These are phyloP conservation scores for Lactuca sativa DNA, from an alignment of 129 eudicot species.

Conservation along the genomic window DNA sequence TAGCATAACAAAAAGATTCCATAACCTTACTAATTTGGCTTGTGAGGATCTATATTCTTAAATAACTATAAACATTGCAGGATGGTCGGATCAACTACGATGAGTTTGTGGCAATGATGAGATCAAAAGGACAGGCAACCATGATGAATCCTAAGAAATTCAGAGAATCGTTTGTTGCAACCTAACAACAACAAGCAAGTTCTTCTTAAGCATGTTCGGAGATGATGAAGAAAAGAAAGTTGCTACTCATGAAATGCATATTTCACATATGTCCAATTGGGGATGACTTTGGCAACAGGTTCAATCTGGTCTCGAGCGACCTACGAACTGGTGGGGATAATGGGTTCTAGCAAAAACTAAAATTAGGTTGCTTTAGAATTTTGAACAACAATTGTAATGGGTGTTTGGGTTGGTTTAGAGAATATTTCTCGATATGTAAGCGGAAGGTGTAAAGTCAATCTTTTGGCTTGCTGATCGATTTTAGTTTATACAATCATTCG, in stretches of 20 bases:
- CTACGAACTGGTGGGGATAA: constrained; percentile 20
- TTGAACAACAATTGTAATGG: constrained; percentile 28
- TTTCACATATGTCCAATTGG: constrained; percentile 4
- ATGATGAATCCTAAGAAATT: constrained; percentile 56
- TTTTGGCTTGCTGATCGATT: constrained; percentile 12
- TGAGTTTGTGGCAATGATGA: constrained; percentile 97
- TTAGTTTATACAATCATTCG: constrained; percentile 11
- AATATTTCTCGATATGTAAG: constrained; percentile 17
- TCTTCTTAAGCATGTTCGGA: constrained; percentile 15
- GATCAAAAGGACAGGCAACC: constrained; percentile 67
- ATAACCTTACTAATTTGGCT: background rate
- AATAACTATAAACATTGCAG: constrained; percentile 35
- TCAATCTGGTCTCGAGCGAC: constrained; percentile 30
- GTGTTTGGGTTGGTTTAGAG: constrained; percentile 33
- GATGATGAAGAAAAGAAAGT: constrained; percentile 7
- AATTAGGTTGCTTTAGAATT: constrained; percentile 20
- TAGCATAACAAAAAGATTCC: background rate
- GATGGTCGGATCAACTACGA: constrained; percentile 95
- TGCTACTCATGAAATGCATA: constrained; percentile 2
- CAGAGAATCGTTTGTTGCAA: constrained; percentile 48
- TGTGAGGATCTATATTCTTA: background rate
- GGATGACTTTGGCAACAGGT: constrained; percentile 31
- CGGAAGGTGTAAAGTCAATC: constrained; percentile 11
- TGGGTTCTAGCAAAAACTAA: constrained; percentile 22
- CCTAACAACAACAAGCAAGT: background rate